phyloP scores from a whole-genome alignment of 306 rosid genomes.

The Canavalia ensiformis region DNA sequence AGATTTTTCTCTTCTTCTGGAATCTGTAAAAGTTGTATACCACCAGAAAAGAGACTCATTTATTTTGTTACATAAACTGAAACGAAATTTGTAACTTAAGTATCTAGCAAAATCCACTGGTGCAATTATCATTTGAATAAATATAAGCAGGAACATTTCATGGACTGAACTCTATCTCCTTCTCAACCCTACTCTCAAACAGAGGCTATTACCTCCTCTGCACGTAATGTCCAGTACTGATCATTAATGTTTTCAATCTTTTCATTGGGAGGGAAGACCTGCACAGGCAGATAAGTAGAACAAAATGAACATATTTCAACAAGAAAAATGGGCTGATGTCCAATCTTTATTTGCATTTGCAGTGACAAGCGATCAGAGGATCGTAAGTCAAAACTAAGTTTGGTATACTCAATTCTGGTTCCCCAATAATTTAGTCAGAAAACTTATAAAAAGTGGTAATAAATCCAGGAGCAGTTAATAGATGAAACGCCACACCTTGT shows the following conservation, averaged over 20 bases:
- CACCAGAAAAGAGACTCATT: constrained; percentile 4
- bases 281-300: constrained; percentile 46
- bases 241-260: constrained; percentile 90
- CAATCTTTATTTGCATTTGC: constrained; percentile 14
- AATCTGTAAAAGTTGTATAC: constrained; percentile 55
- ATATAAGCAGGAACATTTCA: constrained; percentile 34
- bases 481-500: constrained; percentile 67
- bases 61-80: constrained; percentile 27
- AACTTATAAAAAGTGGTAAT: constrained; percentile 1
- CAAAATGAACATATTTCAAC: constrained; percentile 29
- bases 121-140: constrained; percentile 23
- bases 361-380: constrained; percentile 27
- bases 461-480: constrained; percentile 35
- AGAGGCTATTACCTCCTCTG: constrained; percentile 79
- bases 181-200: constrained; percentile 5
- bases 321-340: background rate
- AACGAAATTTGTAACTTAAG: background rate
- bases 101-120: constrained; percentile 4
- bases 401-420: background rate
- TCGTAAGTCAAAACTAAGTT: background rate
- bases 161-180: background rate
- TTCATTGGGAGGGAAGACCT: constrained; percentile 87
- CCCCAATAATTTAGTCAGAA: constrained; percentile 8
- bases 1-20: constrained; percentile 92
- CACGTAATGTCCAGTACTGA: constrained; percentile 95